Evolutionary conservation across 2,329 filamentous ascomycete genomes (phyloP), one percentile per base, ranked within the genome.

Genomic region (Amauroascus niger): DNA sequence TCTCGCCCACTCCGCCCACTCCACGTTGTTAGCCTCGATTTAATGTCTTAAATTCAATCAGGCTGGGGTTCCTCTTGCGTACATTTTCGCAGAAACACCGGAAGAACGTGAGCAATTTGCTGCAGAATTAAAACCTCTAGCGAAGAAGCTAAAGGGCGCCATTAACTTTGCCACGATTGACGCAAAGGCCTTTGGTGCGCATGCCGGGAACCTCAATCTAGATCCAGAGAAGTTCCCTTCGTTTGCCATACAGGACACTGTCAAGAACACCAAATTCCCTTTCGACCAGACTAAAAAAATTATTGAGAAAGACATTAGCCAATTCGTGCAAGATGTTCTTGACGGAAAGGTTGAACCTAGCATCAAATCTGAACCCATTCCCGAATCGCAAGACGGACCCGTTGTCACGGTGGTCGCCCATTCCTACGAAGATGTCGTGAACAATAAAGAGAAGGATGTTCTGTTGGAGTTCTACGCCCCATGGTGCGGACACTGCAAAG

Each of bases 91-190:
- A 60, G 90, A 96, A 77, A 90, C 87, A 44, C 70, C 80, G 26
- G 91, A 97, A 76, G 89, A 95, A 80, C 90, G 93, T 64, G 81
- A 85, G 67, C 76, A 82, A 66, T 82, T 95, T 62, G 77, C 84
- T 62, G 81, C 85, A 60, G 76, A 81, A 59, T 79, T 98, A 66
- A 95, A 89, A 79, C 79, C 87, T 61, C 73, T 98, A 61, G 93
- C 93, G 57, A 81, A 94, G 77, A 86, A 91, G 77, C 83, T 89
- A 79, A 91, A 90, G 76, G 91, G 93, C 74, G 83, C 82, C 71
- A 82, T 98, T 78, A 97, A 95, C 85, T 94, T 98, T 71, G 93
- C 90, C 61, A 96, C 89, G 67, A 97, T 98, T 65, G 93, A 98
- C 68, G 90, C 93, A 62, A 88, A 87, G 78, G 74, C 86, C 57